phyloP scores from a whole-genome alignment of 1,284 basidiomycete genomes.

The Trichosporon coremiiforme region DNA sequence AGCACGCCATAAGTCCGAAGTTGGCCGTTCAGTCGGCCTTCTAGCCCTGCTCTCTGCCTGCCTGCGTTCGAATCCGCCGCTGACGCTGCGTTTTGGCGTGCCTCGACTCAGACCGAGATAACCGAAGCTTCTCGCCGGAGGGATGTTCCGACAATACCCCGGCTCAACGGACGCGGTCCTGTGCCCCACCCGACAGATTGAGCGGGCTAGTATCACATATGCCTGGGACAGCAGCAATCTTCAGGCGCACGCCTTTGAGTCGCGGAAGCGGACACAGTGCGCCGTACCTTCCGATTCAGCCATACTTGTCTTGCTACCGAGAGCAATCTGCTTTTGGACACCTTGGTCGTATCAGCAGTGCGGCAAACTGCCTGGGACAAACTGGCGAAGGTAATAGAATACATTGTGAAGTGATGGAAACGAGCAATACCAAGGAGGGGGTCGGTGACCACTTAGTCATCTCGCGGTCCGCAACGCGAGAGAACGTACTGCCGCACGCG shows the following conservation, averaged over 20 bases:
- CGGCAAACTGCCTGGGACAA: no score
- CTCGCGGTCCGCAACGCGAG: constrained; percentile 50
- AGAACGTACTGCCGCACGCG: constrained; percentile 71
- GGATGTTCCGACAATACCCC: not conserved
- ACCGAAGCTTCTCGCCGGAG: not conserved
- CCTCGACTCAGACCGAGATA: not conserved
- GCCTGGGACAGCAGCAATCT: no score
- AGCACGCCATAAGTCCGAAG: not conserved
- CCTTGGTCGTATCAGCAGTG: no score
- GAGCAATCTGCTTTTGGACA: no score
- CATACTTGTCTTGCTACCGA: no score
- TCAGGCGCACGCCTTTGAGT: no score
- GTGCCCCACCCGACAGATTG: not conserved
- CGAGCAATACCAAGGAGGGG: not conserved
- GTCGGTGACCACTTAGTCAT: constrained; percentile 32
- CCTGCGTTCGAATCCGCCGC: not conserved
- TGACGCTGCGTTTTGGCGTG: not conserved
- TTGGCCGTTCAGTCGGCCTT: not conserved
- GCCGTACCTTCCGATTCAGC: no score
- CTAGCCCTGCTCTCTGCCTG: not conserved
- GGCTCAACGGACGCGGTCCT: not conserved
- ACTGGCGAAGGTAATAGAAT: not conserved
- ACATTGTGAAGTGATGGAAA: not conserved
- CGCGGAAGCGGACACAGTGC: no score
- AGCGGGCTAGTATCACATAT: not conserved